Percentiles rank a stretch among this genome's conserved stretches.
phyloP scores from a whole-genome alignment of 2,329 filamentous ascomycete genomes.

The Pleurostoma richardsiae region DNA sequence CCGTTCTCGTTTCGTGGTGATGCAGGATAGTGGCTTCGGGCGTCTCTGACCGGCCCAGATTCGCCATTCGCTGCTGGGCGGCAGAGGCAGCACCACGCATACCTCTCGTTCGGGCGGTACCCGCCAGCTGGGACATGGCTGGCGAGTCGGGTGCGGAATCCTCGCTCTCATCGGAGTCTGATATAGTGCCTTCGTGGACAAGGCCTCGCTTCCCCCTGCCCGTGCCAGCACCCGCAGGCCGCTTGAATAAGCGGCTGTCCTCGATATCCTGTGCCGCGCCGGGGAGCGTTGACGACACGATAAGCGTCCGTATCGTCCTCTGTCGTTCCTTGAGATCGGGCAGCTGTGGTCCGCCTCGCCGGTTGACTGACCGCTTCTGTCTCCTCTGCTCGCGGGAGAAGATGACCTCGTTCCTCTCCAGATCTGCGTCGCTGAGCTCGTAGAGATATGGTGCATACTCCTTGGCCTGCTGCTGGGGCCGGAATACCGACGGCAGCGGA shows the following conservation, averaged over 20 bases:
- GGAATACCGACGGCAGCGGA: constrained; percentile 76
- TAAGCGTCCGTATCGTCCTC: constrained; percentile 84
- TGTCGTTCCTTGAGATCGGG: constrained; percentile 96
- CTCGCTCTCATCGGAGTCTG: constrained; percentile 88
- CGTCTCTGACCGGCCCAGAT: constrained; percentile 78
- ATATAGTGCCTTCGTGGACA: constrained; percentile 64
- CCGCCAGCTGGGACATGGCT: constrained; percentile 65
- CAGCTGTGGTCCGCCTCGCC: constrained; percentile 83
- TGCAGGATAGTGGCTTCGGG: constrained; percentile 63
- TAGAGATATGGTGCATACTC: constrained; percentile 93
- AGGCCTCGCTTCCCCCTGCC: constrained; percentile 39
- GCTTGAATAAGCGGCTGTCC: constrained; percentile 83
- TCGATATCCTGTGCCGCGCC: constrained; percentile 77
- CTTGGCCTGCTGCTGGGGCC: constrained; percentile 87
- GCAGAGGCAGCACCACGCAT: constrained; percentile 85
- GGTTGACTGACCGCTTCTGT: constrained; percentile 92
- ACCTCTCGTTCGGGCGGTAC: constrained; percentile 79
- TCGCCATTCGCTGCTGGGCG: constrained; percentile 82
- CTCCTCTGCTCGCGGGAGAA: constrained; percentile 90
- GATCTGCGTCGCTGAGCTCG: constrained; percentile 83
- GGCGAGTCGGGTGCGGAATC: constrained; percentile 86
- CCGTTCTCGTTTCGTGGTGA: constrained; percentile 65
- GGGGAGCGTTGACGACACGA: constrained; percentile 89
- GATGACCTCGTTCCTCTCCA: constrained; percentile 86
- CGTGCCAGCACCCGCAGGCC: constrained; percentile 55